phyloP scores from a whole-genome alignment of 1,284 basidiomycete genomes.

The Vanrija sp. region DNA sequence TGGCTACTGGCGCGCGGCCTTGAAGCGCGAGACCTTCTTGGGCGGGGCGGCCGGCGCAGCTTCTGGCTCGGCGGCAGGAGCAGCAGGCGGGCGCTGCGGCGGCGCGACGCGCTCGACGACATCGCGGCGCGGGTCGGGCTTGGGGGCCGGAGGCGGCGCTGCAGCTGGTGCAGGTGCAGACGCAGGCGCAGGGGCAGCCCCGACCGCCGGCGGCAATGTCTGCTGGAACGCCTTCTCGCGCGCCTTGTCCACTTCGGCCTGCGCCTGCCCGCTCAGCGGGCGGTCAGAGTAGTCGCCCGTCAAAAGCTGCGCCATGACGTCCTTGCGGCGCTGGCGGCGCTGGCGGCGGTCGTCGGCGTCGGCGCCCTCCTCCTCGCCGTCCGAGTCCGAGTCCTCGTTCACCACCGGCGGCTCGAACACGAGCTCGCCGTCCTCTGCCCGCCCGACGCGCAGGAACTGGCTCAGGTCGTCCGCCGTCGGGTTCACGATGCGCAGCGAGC shows the following conservation, averaged over 20 bases:
- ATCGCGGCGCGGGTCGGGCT: not conserved
- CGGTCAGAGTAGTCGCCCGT: conserved; percentile 18
- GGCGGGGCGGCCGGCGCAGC: not conserved
- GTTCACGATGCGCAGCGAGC: conserved; percentile 35
- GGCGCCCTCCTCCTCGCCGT: conserved; percentile 31
- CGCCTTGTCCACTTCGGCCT: not conserved
- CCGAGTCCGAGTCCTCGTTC: conserved; percentile 10
- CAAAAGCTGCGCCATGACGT: conserved; percentile 13
- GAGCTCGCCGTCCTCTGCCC: conserved; percentile 45
- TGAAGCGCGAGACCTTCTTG: conserved; percentile 44
- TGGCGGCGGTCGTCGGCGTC: conserved; percentile 23
- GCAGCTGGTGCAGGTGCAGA: not conserved
- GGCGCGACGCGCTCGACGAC: not conserved
- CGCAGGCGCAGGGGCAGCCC: not conserved
- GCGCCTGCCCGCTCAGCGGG: conserved; percentile 7
- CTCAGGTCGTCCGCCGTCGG: conserved; percentile 41
- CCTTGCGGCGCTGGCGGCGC: conserved; percentile 6
- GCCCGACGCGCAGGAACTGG: conserved; percentile 43
- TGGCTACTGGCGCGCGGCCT: conserved; percentile 31
- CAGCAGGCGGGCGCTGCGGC: conserved; percentile 1
- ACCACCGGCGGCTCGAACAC: conserved; percentile 37
- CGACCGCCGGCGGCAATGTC: conserved; percentile 1
- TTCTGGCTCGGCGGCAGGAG: not conserved
- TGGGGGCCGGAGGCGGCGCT: too few species aligned
- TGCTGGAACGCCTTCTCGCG: conserved; percentile 5